Evolutionary conservation across 2,329 filamentous ascomycete species (phyloP).

Genomic region (Colletotrichum agaves): DNA sequence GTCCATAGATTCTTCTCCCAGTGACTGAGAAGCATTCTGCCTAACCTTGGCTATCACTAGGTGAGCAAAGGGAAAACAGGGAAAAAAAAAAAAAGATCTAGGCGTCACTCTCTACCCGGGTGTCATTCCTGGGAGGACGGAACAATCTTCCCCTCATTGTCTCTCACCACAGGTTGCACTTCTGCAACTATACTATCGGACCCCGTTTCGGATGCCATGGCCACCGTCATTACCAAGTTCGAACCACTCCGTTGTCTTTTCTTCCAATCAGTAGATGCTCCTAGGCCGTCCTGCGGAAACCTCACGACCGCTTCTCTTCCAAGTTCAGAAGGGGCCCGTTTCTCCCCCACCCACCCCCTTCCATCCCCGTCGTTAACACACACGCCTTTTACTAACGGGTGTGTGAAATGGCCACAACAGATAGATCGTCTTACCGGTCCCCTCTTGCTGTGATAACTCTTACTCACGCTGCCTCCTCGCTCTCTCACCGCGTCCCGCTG

Average conservation of each 20-base stretch:
- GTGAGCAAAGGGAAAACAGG: no score
- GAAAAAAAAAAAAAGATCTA: no score
- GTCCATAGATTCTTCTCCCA: background rate
- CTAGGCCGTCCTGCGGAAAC: background rate
- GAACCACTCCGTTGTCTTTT: no score
- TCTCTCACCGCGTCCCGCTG: background rate
- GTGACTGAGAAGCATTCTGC: background rate
- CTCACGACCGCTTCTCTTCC: no score
- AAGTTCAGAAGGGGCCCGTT: no score
- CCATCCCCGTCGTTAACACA: background rate
- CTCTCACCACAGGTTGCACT: no score
- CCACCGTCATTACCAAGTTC: background rate
- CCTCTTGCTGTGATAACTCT: background rate
- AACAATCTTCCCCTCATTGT: background rate
- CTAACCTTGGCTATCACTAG: background rate
- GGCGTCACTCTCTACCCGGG: background rate
- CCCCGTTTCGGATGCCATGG: no score
- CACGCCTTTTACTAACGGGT: background rate
- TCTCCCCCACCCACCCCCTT: background rate
- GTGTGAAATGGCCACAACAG: background rate
- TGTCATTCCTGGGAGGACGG: constrained; percentile 1
- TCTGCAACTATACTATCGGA: background rate
- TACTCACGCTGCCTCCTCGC: no score
- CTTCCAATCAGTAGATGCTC: no score
- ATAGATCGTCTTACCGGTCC: background rate